phyloP scores from a whole-genome alignment of 2,329 filamentous ascomycete genomes.

The Botrytis hyacinthi region DNA sequence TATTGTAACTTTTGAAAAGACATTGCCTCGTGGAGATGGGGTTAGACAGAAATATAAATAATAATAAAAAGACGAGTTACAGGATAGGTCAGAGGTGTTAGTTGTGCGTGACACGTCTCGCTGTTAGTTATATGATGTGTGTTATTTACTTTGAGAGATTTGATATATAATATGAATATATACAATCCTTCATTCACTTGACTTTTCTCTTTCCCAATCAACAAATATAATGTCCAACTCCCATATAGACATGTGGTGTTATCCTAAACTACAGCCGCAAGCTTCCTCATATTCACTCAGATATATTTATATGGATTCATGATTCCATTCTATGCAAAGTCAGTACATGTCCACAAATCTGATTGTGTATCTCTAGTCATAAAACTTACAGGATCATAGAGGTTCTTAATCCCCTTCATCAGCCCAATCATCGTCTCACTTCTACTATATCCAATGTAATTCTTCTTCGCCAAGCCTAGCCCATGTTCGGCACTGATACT shows the following conservation, averaged over 20 bases:
- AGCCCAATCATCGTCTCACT: conserved; percentile 81
- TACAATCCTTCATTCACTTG: neutral
- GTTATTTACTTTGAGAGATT: neutral
- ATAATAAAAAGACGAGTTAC: neutral
- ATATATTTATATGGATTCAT: conserved; percentile 20
- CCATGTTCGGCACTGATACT: conserved; percentile 98
- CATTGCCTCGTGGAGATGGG: neutral
- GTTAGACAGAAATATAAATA: neutral
- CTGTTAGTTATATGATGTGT: neutral
- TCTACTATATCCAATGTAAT: conserved; percentile 89
- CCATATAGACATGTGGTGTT: neutral
- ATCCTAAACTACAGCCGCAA: neutral
- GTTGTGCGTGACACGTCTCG: neutral
- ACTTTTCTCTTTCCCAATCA: neutral
- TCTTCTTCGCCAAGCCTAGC: conserved; percentile 90
- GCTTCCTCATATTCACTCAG: neutral
- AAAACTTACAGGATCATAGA: conserved; percentile 85
- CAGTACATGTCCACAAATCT: neutral
- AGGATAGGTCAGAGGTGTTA: neutral
- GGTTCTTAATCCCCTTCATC: conserved; percentile 92
- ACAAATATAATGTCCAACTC: neutral
- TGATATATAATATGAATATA: neutral
- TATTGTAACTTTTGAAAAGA: neutral
- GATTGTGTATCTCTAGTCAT: neutral
- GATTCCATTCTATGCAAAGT: neutral